Evolutionary conservation across 108 stramenopile species (phyloP), one percentile per base, ranked within the genome.

Genomic region (Cylindrotheca fusiformis): DNA sequence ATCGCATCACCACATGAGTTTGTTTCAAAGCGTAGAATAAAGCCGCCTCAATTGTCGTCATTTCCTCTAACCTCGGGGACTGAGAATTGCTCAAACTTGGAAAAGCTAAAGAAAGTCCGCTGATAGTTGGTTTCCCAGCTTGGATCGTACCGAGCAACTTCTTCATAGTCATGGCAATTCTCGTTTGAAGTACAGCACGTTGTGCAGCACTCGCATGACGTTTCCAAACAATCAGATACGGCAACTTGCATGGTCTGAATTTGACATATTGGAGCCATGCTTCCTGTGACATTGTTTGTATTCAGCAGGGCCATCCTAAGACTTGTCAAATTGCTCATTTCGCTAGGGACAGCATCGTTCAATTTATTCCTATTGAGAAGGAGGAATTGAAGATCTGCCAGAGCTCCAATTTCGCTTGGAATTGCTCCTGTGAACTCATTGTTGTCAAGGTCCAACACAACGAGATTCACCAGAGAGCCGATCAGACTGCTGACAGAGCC

Each of bases 401-500:
- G 22, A 17, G 51, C 30, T 2, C 71, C 73, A 20, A 79, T 71
- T 25, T 62, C 49, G 6, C 28, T 30, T 8, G 78, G 73, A 30
- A 75, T 63, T 19, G 63, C 30, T 4, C 71, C 71, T 21, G 52
- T 65, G 0, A 78, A 41, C 18, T 28, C 4, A 53, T 78, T 78
- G 45, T 78, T 55, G 32, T 68, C 63, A 1, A 78, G 28, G 58
- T 78, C 77, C 58, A 78, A 51, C 27, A 72, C 45, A 2, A 68
- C 32, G 20, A 72, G 48, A 12, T 65, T 50, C 6, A 33, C 32
- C 8, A 70, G 32, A 36, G 32, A 41, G 17, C 41, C 67, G 32
- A 83, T 57, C 33, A 65, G 49, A 8, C 49, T 55, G 18, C 77
- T 57, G 30, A 91, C 54, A 6, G n/a, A 60, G 2, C 78, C 82